A percentile compares a stretch with the other conserved stretches of the same genome.
These are phyloP conservation scores for Ogataea thermomethanolica DNA, from an alignment of 805 yeast species.

Conservation along the genomic window DNA sequence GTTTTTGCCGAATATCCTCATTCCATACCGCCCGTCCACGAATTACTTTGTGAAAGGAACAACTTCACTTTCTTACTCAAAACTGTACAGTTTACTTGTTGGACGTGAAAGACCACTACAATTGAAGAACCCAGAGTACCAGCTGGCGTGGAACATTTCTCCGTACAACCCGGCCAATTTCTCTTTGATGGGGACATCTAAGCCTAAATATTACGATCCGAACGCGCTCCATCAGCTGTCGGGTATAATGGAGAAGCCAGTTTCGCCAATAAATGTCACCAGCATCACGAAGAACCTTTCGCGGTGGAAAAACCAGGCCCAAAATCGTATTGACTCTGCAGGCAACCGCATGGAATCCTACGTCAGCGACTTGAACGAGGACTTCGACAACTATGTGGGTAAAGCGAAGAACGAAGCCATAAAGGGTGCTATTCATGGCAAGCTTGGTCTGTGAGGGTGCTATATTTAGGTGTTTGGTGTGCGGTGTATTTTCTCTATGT, in stretches of 20 bases:
- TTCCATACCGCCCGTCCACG: constrained; percentile 78
- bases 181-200: constrained; percentile 24
- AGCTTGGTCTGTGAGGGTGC: constrained; percentile 17
- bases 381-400: constrained; percentile 29
- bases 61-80: constrained; percentile 54
- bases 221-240: constrained; percentile 31
- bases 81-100: constrained; percentile 62
- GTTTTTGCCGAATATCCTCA: constrained; percentile 62
- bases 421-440: constrained; percentile 27
- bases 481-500: constrained; percentile 3
- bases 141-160: constrained; percentile 47
- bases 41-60: constrained; percentile 85
- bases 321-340: constrained; percentile 24
- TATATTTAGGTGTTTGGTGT: constrained; percentile 1
- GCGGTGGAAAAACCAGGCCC: constrained; percentile 24
- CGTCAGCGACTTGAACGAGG: constrained; percentile 30
- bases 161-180: constrained; percentile 36
- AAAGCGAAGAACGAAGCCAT: constrained; percentile 30
- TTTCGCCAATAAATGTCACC: constrained; percentile 12
- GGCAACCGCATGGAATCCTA: constrained; percentile 24
- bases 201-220: constrained; percentile 34
- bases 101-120: constrained; percentile 65
- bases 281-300: constrained; percentile 15
- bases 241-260: constrained; percentile 20
- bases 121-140: constrained; percentile 46